Base-by-base conservation (phyloP, 441 rosid genomes). In the Aquilaria agallochum region DNA sequence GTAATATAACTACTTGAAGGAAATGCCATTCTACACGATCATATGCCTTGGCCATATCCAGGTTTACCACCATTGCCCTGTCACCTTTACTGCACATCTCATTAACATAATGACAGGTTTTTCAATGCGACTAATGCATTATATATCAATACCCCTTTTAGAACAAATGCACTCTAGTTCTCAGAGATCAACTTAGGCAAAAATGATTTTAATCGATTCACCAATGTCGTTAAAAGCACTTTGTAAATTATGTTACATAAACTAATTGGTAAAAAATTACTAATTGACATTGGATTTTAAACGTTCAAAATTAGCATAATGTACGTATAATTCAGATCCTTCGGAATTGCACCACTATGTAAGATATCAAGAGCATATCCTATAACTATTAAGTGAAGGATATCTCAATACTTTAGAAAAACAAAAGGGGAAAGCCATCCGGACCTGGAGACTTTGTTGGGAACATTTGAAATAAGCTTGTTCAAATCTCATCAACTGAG, bases 41-140 rank as follows among this genome's bases (percentile, higher is more conserved):
- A 13, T 62, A 62, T 12, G 57, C 65, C 6, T 62, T 60, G 33
- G n/a, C 9, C 9, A 62, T 62, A 33, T 62, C 56, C 4, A 51
- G 0, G 14, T 66, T 66, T 3, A 59, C 12, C 13, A 51, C 14
- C 3, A 52, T 3, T 9, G 14, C 30, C 9, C 53, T 4, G 10
- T 50, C 9, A n/a, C 5, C 11, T 1, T 31, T 31, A 10, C 31
- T 4, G 9, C 2, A 9, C 11, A n/a, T 52, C 31, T 2, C 3
- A n/a, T 52, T 52, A 4, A 50, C 9, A 45, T 45, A 45, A 15
- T 52, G 2, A 11, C 14, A 10, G 14, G 31, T 20, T 20, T 20
- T 52, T 31, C 6, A 13, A 52, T 4, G 55, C 55, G 5, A 14
- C 55, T 9, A 50, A 9, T 9, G 14, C 14, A 13, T 50, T 50